Evolutionary conservation across 495 filamentous ascomycete species (phyloP).

Genomic region (Penicillium desertorum): DNA sequence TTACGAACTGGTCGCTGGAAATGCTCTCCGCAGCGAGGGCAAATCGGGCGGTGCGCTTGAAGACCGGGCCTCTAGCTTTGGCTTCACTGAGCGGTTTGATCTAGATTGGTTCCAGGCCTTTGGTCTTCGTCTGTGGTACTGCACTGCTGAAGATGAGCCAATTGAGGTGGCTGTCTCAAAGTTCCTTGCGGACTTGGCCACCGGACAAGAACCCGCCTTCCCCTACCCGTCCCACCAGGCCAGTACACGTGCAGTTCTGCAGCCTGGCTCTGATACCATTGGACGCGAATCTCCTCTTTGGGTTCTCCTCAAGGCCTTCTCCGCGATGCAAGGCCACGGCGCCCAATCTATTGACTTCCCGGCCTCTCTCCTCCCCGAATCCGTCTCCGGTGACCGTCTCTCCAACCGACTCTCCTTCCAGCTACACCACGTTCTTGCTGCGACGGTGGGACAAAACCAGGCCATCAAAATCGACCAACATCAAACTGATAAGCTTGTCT

Average conservation of each 20-base stretch:
- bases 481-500: slow-evolving; percentile 62
- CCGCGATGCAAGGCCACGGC: slow-evolving; percentile 42
- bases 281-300: slow-evolving; percentile 76
- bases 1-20: slow-evolving; percentile 86
- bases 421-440: slow-evolving; percentile 58
- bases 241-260: slow-evolving; percentile 50
- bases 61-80: slow-evolving; percentile 72
- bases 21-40: slow-evolving; percentile 76
- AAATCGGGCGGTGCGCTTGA: slow-evolving; percentile 62
- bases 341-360: slow-evolving; percentile 33
- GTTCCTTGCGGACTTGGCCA: slow-evolving; percentile 66
- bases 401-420: slow-evolving; percentile 81
- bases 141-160: slow-evolving; percentile 61
- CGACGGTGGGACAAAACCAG: slow-evolving; percentile 51
- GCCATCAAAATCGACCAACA: slow-evolving; percentile 34
- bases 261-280: slow-evolving; percentile 44
- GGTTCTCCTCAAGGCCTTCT: slow-evolving; percentile 78
- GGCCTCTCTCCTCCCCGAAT: slow-evolving; percentile 43
- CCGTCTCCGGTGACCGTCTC: slow-evolving; percentile 64
- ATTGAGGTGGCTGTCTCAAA: slow-evolving; percentile 67
- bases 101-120: slow-evolving; percentile 93
- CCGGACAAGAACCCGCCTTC: slow-evolving; percentile 57
- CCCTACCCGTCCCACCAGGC: slow-evolving; percentile 63
- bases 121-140: slow-evolving; percentile 86
- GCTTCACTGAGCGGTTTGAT: slow-evolving; percentile 74